Conservation (phyloP, 176 grass and related monocot genomes). For the Oryza nivara region DNA sequence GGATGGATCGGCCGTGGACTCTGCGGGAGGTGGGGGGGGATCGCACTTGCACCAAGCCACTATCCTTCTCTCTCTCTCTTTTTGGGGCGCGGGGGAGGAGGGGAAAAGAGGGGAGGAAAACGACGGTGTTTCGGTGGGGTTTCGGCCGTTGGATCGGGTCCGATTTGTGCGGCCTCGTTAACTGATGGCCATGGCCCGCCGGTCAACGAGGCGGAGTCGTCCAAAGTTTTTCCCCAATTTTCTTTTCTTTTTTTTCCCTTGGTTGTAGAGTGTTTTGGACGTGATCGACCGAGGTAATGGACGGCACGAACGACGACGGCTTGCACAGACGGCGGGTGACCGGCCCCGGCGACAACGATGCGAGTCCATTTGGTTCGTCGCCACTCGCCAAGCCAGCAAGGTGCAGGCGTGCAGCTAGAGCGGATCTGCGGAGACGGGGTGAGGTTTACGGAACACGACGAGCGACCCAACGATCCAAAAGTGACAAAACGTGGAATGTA, state of each 20-base stretch:
- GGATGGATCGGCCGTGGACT: slow-evolving; percentile 27
- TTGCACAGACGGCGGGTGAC: too few relatives aligned
- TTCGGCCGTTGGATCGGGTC: background rate
- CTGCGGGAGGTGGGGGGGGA: background rate
- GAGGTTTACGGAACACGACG: too few relatives aligned
- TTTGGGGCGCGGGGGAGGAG: background rate
- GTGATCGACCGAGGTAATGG: background rate
- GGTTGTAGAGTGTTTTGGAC: background rate
- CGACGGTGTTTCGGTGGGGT: background rate
- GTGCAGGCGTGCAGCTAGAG: too few relatives aligned
- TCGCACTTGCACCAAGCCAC: background rate
- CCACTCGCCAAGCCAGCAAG: too few relatives aligned
- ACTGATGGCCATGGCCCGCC: background rate
- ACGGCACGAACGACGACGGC: background rate
- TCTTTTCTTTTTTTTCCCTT: background rate
- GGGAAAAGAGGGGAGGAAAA: background rate
- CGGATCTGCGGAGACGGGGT: too few relatives aligned
- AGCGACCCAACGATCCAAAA: too few relatives aligned
- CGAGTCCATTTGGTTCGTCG: too few relatives aligned
- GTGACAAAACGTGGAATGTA: too few relatives aligned
- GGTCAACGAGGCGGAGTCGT: background rate
- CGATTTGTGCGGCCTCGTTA: background rate
- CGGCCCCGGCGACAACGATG: too few relatives aligned
- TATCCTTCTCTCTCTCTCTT: background rate
- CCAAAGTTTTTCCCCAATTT: background rate